Conservation (phyloP, 495 filamentous ascomycete genomes). For the Glarea lozoyensis region DNA sequence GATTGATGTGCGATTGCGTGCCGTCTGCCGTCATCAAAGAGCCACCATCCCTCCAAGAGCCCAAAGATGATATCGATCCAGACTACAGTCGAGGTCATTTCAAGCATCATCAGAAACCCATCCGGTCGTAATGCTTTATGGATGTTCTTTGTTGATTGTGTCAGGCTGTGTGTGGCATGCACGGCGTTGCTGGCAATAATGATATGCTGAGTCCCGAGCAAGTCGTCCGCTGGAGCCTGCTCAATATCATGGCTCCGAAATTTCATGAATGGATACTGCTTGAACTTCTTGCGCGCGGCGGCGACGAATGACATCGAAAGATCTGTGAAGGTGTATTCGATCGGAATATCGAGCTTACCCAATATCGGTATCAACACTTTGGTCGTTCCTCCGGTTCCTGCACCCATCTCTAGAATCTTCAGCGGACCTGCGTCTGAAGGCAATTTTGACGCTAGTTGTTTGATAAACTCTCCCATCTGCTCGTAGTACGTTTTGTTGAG, state of each 20-base stretch:
- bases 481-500: no score
- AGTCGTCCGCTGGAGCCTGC: constrained; percentile 27
- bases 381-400: constrained; percentile 33
- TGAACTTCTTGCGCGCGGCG: constrained; percentile 35
- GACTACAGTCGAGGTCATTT: constrained; percentile 22
- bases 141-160: constrained; percentile 35
- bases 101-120: constrained; percentile 3
- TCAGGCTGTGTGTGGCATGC: constrained; percentile 41
- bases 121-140: constrained; percentile 19
- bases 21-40: constrained; percentile 34
- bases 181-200: constrained; percentile 41
- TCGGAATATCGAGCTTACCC: constrained; percentile 20
- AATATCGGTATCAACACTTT: constrained; percentile 17
- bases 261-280: constrained; percentile 17
- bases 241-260: constrained; percentile 39
- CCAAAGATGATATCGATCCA: constrained; percentile 32
- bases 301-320: constrained; percentile 42
- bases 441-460: no score
- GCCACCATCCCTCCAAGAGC: constrained; percentile 42
- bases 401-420: constrained; percentile 42
- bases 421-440: constrained; percentile 22
- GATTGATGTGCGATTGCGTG: constrained; percentile 31
- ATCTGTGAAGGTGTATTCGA: constrained; percentile 40
- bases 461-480: no score
- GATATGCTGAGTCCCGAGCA: constrained; percentile 40